A percentile compares a stretch with the other conserved stretches of the same genome.
phyloP scores from a whole-genome alignment of 371 early-diverging fungal genomes.

The Chytridium lagenaria region DNA sequence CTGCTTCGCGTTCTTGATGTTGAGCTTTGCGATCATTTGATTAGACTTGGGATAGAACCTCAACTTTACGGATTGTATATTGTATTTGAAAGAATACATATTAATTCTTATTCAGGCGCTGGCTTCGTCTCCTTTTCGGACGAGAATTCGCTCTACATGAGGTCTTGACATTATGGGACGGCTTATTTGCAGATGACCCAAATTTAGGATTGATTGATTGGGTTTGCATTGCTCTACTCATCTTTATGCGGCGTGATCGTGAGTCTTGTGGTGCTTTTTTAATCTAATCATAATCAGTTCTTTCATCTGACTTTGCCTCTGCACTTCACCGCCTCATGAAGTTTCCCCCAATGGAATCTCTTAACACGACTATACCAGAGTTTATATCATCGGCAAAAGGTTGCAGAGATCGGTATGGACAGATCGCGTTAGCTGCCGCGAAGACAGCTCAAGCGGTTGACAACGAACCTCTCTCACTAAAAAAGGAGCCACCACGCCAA shows the following conservation, averaged over 20 bases:
- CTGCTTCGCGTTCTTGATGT: slow-evolving; percentile 72
- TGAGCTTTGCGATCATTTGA: slow-evolving; percentile 72
- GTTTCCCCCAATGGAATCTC: slow-evolving; percentile 60
- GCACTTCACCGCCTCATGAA: slow-evolving; percentile 81
- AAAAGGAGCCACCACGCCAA: background rate
- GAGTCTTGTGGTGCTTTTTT: slow-evolving; percentile 35
- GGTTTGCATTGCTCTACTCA: slow-evolving; percentile 76
- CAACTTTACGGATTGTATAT: slow-evolving; percentile 90
- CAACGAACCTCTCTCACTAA: background rate
- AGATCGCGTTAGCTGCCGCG: slow-evolving; percentile 27
- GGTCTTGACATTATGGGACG: slow-evolving; percentile 87
- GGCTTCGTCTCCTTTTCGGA: slow-evolving; percentile 92
- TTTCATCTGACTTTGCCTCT: slow-evolving; percentile 76
- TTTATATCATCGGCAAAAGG: slow-evolving; percentile 41
- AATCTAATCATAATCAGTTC: slow-evolving; percentile 52
- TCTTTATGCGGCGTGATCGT: slow-evolving; percentile 79
- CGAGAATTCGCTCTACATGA: slow-evolving; percentile 81
- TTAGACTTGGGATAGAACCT: slow-evolving; percentile 81
- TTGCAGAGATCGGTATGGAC: slow-evolving; percentile 36
- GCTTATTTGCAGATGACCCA: slow-evolving; percentile 78
- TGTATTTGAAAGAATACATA: background rate
- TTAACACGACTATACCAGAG: slow-evolving; percentile 26
- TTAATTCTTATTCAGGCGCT: slow-evolving; percentile 64
- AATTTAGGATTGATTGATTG: slow-evolving; percentile 80
- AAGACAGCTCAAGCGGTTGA: background rate